These are phyloP conservation scores for Mariannaea elegans DNA, from an alignment of 2,329 filamentous ascomycete species.

Conservation along the genomic window DNA sequence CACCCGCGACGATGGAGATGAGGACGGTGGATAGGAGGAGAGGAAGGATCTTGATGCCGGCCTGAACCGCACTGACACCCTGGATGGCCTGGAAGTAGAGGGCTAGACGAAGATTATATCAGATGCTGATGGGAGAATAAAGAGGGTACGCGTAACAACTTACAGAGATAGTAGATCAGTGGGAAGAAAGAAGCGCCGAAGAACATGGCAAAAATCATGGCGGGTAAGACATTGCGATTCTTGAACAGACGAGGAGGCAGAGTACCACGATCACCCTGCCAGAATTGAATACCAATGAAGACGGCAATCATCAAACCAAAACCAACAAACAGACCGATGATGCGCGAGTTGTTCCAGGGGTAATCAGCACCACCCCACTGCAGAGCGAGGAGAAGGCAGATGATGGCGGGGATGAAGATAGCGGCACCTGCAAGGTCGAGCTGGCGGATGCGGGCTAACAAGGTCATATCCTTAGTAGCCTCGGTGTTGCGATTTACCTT, in stretches of 20 bases:
- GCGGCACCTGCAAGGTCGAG: constrained; percentile 60
- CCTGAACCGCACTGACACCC: constrained; percentile 60
- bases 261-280: constrained; percentile 53
- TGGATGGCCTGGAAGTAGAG: constrained; percentile 65
- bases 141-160: too few species aligned
- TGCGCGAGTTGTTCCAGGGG: constrained; percentile 57
- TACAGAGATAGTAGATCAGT: constrained; percentile 62
- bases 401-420: constrained; percentile 61
- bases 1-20: constrained; percentile 55
- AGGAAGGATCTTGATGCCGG: constrained; percentile 64
- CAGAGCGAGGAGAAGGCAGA: constrained; percentile 63
- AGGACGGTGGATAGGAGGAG: constrained; percentile 61
- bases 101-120: constrained; percentile 42
- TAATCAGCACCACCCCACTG: constrained; percentile 65
- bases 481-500: constrained; percentile 49
- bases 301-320: constrained; percentile 54
- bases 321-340: constrained; percentile 62
- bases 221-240: constrained; percentile 51
- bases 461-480: constrained; percentile 44
- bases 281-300: constrained; percentile 59
- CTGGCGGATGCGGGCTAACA: constrained; percentile 51
- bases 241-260: constrained; percentile 57
- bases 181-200: constrained; percentile 63
- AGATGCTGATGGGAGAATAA: not conserved
- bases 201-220: constrained; percentile 56